Evolutionary conservation across 2,329 filamentous ascomycete genomes (phyloP), one percentile per base, ranked within the genome.

Genomic region (Aspergillus tubingensis): DNA sequence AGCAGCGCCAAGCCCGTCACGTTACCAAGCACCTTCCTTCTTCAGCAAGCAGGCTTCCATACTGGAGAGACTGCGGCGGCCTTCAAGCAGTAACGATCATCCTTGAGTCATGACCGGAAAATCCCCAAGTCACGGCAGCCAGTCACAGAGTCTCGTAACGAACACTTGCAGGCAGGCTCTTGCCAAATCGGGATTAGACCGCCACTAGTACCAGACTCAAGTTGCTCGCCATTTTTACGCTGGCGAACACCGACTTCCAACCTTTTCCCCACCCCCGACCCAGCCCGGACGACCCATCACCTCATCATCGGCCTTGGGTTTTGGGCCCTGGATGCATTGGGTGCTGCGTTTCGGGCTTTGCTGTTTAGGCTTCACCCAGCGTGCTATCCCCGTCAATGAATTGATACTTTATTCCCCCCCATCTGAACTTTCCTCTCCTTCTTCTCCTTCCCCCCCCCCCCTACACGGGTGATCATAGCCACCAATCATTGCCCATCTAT

Each of bases 101-200:
- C 53, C 43, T 63, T 63, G 61, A 61, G 54, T 63, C 59, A 63
- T 63, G 59, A 53, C 48, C 60, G 60, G 60, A 49, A 62, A 62
- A 62, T 43, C 60, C 56, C 60, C 55, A 54, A 19, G 30, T 11
- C 25, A 10, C 7, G 15, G 15, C 49, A 57, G 25, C 60, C 60
- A 62, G 43, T 60, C 57, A 62, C 25, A n/a, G 19, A 49, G 54
- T 8, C 39, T 58, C 47, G 41, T 55, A 23, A 55, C 47, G 52
- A 61, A 61, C 50, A 57, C 58, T 58, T 44, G 54, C 61, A 49
- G 55, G n/a, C 52, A 53, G 51, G 55, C 61, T 63, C 59, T 61
- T 63, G 32, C 59, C 41, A 2, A 25, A 23, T 5, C 0, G 8
- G 41, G 61, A 8, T 8, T 63, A 59, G 61, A n/a, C 21, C 17